A percentile compares a stretch with the other conserved stretches of the same genome.
These are phyloP conservation scores for Jackrogersella multiformis DNA, from an alignment of 495 filamentous ascomycete species.

Conservation along the genomic window DNA sequence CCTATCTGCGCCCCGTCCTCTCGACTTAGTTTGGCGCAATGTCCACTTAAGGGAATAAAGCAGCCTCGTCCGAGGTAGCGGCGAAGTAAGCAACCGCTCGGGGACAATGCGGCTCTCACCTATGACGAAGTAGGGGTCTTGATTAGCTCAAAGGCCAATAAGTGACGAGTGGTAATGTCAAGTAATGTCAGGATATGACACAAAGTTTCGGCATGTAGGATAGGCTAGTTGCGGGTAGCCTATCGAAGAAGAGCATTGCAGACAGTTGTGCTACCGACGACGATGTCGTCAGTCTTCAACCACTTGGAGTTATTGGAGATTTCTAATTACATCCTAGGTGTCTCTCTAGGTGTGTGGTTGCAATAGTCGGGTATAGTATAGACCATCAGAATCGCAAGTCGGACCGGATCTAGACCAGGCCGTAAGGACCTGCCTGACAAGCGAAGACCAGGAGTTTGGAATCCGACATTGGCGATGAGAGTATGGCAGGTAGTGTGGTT, in stretches of 20 bases:
- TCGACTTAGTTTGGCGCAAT: neutral
- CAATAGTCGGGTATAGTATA: conserved; percentile 22
- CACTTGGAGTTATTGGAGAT: conserved; percentile 3
- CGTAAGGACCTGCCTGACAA: conserved; percentile 23
- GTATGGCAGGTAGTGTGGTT: too few species aligned
- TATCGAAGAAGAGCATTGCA: conserved; percentile 6
- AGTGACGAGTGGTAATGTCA: conserved; percentile 16
- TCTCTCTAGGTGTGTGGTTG: conserved; percentile 10
- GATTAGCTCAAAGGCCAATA: conserved; percentile 34
- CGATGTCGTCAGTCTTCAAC: conserved; percentile 8
- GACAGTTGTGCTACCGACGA: conserved; percentile 7
- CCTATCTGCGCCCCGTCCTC: conserved; percentile 7
- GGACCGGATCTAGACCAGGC: conserved; percentile 34
- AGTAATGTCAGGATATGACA: conserved; percentile 18
- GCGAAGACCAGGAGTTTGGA: conserved; percentile 32
- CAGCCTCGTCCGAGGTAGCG: conserved; percentile 10
- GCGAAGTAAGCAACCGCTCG: neutral
- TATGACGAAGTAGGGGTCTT: conserved; percentile 7
- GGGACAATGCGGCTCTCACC: conserved; percentile 28
- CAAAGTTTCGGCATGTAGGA: conserved; percentile 21
- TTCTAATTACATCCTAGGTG: conserved; percentile 12
- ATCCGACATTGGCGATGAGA: conserved; percentile 12
- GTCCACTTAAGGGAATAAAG: conserved; percentile 16
- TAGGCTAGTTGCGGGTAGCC: conserved; percentile 10
- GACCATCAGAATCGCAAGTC: conserved; percentile 16